Conservation (phyloP, 148 eudicot genomes). For the Arctostaphylos glauca region DNA sequence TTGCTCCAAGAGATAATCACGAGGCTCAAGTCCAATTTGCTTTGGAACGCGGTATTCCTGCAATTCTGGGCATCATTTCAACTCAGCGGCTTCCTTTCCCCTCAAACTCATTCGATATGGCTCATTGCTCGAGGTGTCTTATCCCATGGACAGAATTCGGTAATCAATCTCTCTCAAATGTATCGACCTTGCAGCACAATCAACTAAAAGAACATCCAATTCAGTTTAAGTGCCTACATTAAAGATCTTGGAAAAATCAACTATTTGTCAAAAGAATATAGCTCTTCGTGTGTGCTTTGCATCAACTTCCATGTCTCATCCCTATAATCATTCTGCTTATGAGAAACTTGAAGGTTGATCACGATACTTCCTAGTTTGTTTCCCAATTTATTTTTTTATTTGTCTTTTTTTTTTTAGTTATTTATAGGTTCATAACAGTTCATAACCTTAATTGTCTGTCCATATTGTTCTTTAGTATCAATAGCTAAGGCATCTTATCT, state of each 20-base stretch:
- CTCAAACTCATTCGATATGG: constrained; percentile 45
- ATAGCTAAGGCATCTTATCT: background rate
- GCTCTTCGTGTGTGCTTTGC: background rate
- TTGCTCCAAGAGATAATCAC: constrained; percentile 49
- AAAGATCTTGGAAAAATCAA: background rate
- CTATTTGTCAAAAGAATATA: background rate
- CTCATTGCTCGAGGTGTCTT: constrained; percentile 51
- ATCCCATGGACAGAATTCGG: constrained; percentile 51
- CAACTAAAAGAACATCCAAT: background rate
- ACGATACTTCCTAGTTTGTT: background rate
- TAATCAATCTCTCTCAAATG: constrained; percentile 14
- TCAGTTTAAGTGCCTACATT: background rate
- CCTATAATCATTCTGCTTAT: no score
- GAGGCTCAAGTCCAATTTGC: constrained; percentile 52
- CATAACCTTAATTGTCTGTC: background rate
- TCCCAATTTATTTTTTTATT: background rate
- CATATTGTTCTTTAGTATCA: background rate
- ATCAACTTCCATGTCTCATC: background rate
- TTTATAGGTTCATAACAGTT: background rate
- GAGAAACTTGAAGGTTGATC: no score
- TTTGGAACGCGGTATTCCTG: constrained; percentile 49
- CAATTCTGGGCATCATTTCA: constrained; percentile 41
- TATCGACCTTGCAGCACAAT: background rate
- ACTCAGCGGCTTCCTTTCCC: constrained; percentile 49
- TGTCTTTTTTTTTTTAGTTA: background rate